phyloP scores from a whole-genome alignment of 768 basidiomycete genomes.

The Saitozyma podzolica region DNA sequence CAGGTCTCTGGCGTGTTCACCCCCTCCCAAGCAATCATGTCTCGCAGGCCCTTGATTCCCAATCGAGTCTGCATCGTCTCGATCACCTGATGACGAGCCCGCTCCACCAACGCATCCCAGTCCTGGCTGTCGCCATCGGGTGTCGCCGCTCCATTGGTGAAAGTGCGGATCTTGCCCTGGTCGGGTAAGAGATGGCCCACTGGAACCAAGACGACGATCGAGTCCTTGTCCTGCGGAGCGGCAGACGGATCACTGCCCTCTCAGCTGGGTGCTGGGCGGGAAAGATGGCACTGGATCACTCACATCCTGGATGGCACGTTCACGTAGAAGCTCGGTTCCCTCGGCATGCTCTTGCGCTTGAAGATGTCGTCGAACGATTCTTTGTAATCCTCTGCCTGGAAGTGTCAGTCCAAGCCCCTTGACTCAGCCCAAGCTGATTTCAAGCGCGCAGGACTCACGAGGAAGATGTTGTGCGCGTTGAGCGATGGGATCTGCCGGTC shows the following conservation, averaged over 20 bases:
- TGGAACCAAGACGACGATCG: constrained; percentile 54
- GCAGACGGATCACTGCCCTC: constrained; percentile 52
- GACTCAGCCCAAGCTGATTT: neutral
- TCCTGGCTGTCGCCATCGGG: constrained; percentile 43
- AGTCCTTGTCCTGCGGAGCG: constrained; percentile 54
- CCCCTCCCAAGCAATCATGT: constrained; percentile 53
- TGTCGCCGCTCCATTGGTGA: constrained; percentile 11
- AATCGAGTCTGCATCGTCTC: constrained; percentile 45
- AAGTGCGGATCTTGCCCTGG: constrained; percentile 15
- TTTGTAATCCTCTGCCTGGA: constrained; percentile 54
- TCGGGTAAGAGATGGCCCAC: constrained; percentile 51
- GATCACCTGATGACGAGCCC: constrained; percentile 49
- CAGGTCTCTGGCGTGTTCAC: constrained; percentile 55
- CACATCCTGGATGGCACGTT: constrained; percentile 54
- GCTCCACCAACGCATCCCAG: constrained; percentile 47
- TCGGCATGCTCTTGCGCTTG: constrained; percentile 53
- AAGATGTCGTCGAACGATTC: constrained; percentile 57
- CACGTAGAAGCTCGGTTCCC: constrained; percentile 56
- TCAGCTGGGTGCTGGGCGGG: neutral
- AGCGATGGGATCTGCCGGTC: constrained; percentile 48
- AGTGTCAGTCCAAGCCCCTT: constrained; percentile 8
- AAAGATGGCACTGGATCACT: constrained; percentile 5
- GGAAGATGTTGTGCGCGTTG: constrained; percentile 56
- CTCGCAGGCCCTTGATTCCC: constrained; percentile 44
- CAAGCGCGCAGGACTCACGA: constrained; percentile 27